These are phyloP conservation scores for Chrysanthemum lavandulifolium DNA, from an alignment of 129 eudicot genomes.

Conservation along the genomic window DNA sequence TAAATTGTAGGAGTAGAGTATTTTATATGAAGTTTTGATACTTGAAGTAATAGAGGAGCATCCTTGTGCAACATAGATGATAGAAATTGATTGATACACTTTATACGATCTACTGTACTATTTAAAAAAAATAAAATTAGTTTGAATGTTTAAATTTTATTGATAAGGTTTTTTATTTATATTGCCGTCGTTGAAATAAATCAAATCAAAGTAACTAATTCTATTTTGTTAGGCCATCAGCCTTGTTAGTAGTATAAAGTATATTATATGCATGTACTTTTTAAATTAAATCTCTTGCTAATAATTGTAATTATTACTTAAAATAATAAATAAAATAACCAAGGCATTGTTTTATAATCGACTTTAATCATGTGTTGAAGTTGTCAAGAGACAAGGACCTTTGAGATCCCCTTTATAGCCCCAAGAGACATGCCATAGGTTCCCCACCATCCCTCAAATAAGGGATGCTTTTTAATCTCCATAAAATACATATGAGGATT, in stretches of 20 bases:
- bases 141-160: background rate
- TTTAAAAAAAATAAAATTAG: no score
- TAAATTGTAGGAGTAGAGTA: no score
- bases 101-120: no score
- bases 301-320: background rate
- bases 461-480: conserved; percentile 21
- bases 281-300: background rate
- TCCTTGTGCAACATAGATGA: no score
- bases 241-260: background rate
- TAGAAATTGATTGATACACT: no score
- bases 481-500: no score
- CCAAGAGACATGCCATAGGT: conserved; percentile 39
- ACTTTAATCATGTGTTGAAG: background rate
- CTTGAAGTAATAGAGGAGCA: no score
- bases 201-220: background rate
- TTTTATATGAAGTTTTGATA: no score
- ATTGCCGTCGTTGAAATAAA: background rate
- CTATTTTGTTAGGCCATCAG: no score
- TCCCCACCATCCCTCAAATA: conserved; percentile 36
- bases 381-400: conserved; percentile 27
- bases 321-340: background rate
- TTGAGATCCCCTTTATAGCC: conserved; percentile 29
- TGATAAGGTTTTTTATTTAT: background rate
- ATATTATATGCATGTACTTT: background rate
- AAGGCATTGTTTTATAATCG: background rate